phyloP scores from a whole-genome alignment of 2,329 filamentous ascomycete species.

The Phyllosticta citriasiana region DNA sequence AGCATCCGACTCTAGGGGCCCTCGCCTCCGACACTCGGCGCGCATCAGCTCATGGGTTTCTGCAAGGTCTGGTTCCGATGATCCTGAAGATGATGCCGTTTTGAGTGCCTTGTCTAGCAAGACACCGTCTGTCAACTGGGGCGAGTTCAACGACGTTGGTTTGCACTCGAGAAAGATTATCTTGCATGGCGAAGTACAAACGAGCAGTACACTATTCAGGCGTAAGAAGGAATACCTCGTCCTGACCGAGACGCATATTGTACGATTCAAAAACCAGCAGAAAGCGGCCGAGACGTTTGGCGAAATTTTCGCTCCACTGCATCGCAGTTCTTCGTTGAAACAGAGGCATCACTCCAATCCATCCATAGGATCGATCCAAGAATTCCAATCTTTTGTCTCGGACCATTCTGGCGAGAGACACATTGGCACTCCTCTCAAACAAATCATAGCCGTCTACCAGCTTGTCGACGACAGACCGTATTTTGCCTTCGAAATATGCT shows the following conservation, averaged over 20 bases:
- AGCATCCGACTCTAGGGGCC: slow-evolving; percentile 15
- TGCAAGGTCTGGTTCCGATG: slow-evolving; percentile 39
- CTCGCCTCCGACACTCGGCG: slow-evolving; percentile 27
- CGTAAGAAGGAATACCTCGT: slow-evolving; percentile 66
- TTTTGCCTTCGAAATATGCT: slow-evolving; percentile 57
- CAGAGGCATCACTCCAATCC: slow-evolving; percentile 51
- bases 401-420: slow-evolving; percentile 44
- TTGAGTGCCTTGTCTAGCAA: slow-evolving; percentile 42
- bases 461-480: slow-evolving; percentile 58
- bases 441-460: slow-evolving; percentile 57
- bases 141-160: slow-evolving; percentile 30
- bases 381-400: slow-evolving; percentile 44
- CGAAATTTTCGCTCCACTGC: slow-evolving; percentile 16
- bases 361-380: slow-evolving; percentile 52
- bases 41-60: slow-evolving; percentile 50
- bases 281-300: slow-evolving; percentile 57
- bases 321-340: slow-evolving; percentile 28
- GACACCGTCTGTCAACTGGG: slow-evolving; percentile 36
- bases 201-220: slow-evolving; percentile 57
- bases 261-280: slow-evolving; percentile 57
- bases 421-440: slow-evolving; percentile 50
- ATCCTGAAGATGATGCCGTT: slow-evolving; percentile 41
- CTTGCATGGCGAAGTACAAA: slow-evolving; percentile 61
- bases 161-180: slow-evolving; percentile 38
- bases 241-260: slow-evolving; percentile 56